Base-by-base conservation (phyloP, 176 grass and related monocot genomes). In the Rhynchospora breviuscula region DNA sequence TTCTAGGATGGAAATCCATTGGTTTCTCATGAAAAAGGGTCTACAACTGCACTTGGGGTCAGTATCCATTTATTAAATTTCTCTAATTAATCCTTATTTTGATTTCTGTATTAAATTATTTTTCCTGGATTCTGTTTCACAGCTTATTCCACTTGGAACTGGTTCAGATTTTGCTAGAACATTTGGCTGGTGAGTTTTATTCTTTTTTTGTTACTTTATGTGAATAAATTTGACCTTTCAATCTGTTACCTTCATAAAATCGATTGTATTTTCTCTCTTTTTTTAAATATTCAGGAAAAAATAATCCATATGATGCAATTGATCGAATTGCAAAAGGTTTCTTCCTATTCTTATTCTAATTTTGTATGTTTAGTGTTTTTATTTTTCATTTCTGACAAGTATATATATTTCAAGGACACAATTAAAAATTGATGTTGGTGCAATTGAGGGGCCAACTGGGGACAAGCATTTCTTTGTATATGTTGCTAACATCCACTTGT, bases 101-200 rank as follows among this genome's bases (percentile, higher is more conserved):
- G 43, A 60, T 29, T 10, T 84, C 35, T 63, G 11, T 88, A 6
- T 46, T 62, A 85, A 82, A 64, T 91, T 33, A 10, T 12, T 66
- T 94, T 61, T 84, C 25, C 45, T 68, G 8, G 19, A 10, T n/a
- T 91, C 87, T 58, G 23, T 31, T 67, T 83, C 14, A 79, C 92
- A 98, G 92, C 89, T 98, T 81, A 93, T 98, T 87, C 95, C 92
- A 71, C 95, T 98, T 86, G 95, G 95, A 79, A 98, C 95, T 59
- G 95, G 91, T 58, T 98, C 95, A 80, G 95, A 98, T 81, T 98
- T 98, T 83, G 92, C 92, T 56, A 88, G 92, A 85, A 98, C 95
- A 64, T 98, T 98, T 86, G 85, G 83, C 80, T 95, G 92, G 95
- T 98, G 85, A 81, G 19, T 87, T 73, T 81, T 83, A 72, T 85